A percentile compares a stretch with the other conserved stretches of the same genome.
phyloP scores from a whole-genome alignment of 306 rosid genomes.

The Lagenaria siceraria region DNA sequence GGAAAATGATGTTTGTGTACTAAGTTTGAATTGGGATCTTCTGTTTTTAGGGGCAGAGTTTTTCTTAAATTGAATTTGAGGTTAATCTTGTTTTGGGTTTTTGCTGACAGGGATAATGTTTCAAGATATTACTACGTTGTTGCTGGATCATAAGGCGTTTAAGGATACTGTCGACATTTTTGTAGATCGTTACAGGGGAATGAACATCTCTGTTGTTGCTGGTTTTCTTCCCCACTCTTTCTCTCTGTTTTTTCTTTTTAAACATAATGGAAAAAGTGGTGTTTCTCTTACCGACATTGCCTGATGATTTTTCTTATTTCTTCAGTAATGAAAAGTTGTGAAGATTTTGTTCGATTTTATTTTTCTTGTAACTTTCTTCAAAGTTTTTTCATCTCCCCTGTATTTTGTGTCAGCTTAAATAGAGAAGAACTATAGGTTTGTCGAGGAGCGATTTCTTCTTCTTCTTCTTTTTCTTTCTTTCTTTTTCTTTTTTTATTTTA shows the following conservation, averaged over 20 bases:
- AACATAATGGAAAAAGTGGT: background rate
- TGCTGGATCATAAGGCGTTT: slow-evolving; percentile 92
- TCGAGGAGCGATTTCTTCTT: background rate
- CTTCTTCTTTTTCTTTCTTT: background rate
- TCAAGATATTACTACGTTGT: slow-evolving; percentile 96
- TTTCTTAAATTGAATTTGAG: background rate
- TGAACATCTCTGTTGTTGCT: slow-evolving; percentile 92
- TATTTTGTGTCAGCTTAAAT: background rate
- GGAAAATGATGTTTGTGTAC: background rate
- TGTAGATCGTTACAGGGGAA: slow-evolving; percentile 98
- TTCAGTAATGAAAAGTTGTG: background rate
- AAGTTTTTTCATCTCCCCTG: background rate
- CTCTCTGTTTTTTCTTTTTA: background rate
- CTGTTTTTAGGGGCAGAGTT: background rate
- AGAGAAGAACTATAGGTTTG: background rate
- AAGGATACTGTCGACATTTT: slow-evolving; percentile 89
- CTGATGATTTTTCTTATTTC: background rate
- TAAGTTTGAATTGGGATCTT: background rate
- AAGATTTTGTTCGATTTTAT: background rate
- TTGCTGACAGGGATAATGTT: slow-evolving; percentile 70
- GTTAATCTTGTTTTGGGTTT: slow-evolving; percentile 7
- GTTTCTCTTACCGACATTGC: background rate
- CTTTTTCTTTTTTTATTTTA: background rate
- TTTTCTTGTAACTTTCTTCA: background rate
- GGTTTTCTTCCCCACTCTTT: slow-evolving; percentile 29